Percentiles rank a stretch among this genome's conserved stretches.
phyloP scores from a whole-genome alignment of 495 filamentous ascomycete genomes.

The Lichina pygmaea region DNA sequence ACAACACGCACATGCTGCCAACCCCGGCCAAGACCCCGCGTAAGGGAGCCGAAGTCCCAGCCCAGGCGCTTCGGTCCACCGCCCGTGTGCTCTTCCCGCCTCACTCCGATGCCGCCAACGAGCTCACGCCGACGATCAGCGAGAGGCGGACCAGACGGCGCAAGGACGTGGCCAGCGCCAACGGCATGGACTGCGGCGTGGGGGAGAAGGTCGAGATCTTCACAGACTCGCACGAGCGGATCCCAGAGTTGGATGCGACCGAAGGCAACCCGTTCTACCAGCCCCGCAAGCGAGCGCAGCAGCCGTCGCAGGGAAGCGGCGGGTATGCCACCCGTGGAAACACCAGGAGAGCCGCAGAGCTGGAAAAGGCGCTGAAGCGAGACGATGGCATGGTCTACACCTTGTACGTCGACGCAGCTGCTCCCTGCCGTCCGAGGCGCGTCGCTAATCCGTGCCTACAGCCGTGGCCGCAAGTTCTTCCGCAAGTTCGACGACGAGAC shows the following conservation, averaged over 20 bases:
- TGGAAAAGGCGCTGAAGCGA: constrained; percentile 33
- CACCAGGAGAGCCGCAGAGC: constrained; percentile 13
- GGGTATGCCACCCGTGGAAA: constrained; percentile 7
- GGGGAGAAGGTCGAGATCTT: constrained; percentile 41
- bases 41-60: constrained; percentile 28
- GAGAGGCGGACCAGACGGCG: constrained; percentile 27
- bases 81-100: constrained; percentile 48
- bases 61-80: constrained; percentile 29
- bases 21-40: constrained; percentile 80
- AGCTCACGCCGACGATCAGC: constrained; percentile 30
- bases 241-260: constrained; percentile 40
- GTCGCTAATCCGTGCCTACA: constrained; percentile 16
- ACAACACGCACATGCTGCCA: constrained; percentile 29
- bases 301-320: constrained; percentile 3
- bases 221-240: constrained; percentile 67
- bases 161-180: constrained; percentile 14
- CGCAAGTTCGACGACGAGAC: constrained; percentile 22
- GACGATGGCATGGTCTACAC: constrained; percentile 60
- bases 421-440: neutral
- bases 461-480: constrained; percentile 78
- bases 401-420: constrained; percentile 39
- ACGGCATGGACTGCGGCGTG: constrained; percentile 39
- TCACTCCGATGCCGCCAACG: constrained; percentile 18
- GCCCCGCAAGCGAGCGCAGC: constrained; percentile 12
- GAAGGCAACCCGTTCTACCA: constrained; percentile 54